Base-by-base conservation (phyloP, 108 stramenopile genomes). In the Cyclotella distinguenda region DNA sequence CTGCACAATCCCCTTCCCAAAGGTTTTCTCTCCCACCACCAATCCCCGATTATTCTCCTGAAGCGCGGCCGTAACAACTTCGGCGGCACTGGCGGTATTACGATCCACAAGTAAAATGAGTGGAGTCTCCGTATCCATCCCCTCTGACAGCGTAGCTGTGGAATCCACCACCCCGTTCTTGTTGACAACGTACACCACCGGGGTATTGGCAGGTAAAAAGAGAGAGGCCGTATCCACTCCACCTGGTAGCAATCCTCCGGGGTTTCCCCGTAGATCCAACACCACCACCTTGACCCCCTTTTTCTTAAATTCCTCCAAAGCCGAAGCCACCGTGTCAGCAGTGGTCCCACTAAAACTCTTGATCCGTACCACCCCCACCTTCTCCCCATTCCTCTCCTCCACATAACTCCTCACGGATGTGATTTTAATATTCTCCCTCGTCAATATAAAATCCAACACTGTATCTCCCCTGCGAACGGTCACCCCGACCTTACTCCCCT, bases 1-100 rank as follows among this genome's bases (percentile, higher is more conserved):
- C 72, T 96, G 95, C 10, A 96, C 86, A 19, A 94, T 81, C 5
- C 95, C 95, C 80, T 96, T 96, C 35, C 95, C 95, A 78, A 90
- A 96, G 28, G 89, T 92, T 52, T 88, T 66, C 35, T 90, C 84
- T 21, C 88, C 88, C 25, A 81, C 90, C 13, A 78, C 68, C 0
- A 93, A 61, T 34, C 88, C 93, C 31, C 93, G 70, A 16, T 72
- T 77, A 66, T 96, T 96, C 46, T 96, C 93, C 62, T 93, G 75
- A 30, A 96, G 53, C 8, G 88, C 93, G 13, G 93, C 95, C 12
- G 93, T 91, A 48, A 96, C 79, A 7, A 96, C 91, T 64, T 96
- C 93, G 12, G 93, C 91, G 6, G 92, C 92, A 23, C 85, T 86
- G 27, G 95, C 92, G 2, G 95, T 96, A 55, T 89, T 86, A 38